Evolutionary conservation across 768 basidiomycete species (phyloP).

Genomic region (Hygrocybe punicea): DNA sequence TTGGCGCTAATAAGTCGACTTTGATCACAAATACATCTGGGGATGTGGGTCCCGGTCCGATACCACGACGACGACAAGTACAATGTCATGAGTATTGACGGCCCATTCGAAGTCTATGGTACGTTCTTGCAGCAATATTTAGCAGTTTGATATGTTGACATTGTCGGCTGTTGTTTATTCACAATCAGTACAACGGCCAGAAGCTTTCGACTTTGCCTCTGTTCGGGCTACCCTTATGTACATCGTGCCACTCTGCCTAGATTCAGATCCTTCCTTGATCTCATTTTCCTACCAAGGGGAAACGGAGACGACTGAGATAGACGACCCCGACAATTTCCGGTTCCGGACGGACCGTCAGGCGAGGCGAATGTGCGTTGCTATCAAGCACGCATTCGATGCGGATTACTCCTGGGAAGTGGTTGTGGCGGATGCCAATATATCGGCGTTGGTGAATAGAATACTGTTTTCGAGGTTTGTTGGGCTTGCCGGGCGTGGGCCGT

Average conservation of each 20-base stretch:
- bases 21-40: constrained; percentile 83
- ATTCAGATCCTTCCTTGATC: constrained; percentile 78
- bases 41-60: constrained; percentile 91
- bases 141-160: neutral
- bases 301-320: constrained; percentile 24
- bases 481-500: too few relatives aligned
- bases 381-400: constrained; percentile 80
- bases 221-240: constrained; percentile 66
- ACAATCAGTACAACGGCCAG: constrained; percentile 54
- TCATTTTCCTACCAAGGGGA: constrained; percentile 59
- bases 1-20: constrained; percentile 83
- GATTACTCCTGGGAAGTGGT: constrained; percentile 90
- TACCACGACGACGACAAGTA: constrained; percentile 98
- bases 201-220: constrained; percentile 56
- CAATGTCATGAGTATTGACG: constrained; percentile 85
- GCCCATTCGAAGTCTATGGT: constrained; percentile 89
- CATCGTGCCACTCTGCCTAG: constrained; percentile 83
- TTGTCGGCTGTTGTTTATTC: too few relatives aligned
- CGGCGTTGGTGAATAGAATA: constrained; percentile 79
- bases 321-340: constrained; percentile 86
- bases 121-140: constrained; percentile 25
- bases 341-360: constrained; percentile 93
- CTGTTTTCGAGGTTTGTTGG: constrained; percentile 67
- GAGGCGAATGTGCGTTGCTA: constrained; percentile 75
- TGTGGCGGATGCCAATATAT: constrained; percentile 89